Evolutionary conservation across 495 filamentous ascomycete species (phyloP), one percentile per base, ranked within the genome.

Genomic region (Penicillium alfredii): DNA sequence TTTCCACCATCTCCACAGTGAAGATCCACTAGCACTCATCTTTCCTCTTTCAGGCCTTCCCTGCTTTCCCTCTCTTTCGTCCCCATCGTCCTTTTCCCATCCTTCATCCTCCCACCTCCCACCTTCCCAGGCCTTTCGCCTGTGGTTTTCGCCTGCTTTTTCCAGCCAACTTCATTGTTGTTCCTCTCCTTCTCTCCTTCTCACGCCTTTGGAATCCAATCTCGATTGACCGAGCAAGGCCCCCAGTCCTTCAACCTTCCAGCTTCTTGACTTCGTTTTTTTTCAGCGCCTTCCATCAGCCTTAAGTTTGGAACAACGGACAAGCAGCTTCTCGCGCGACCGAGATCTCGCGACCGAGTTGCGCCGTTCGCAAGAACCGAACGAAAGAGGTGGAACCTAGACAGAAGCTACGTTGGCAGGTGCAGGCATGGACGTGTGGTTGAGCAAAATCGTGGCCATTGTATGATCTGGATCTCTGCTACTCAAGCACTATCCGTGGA

Each of bases 401-500:
- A 48, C 19, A 54, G 33, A 24, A 47, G 31, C 39, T 42, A 46
- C 23, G 50, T 42, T 49, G 49, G 40, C 46, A 25, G 44, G 52
- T 44, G 60, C 45, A 63, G 65, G 65, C 64, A 69, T 69, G 63
- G 63, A 68, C 57, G 56, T 58, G 56, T 49, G 54, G 51, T 56
- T 65, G 55, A 64, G 60, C 50, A 34, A 45, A 47, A 27, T 58
- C 38, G 44, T 49, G 45, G 47, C 49, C 43, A 45, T 51, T 53
- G 49, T 56, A 38, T 57, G 46, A 61, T 43, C 54, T 50, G 53
- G 56, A 51, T 47, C 47, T 57, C 38, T 49, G 48, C 55, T 49
- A 30, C 20, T 35, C 23, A 14, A 51, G 49, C 38, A 48, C 50
- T 45, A 54, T 56, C 45, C 34, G 45, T 38, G 44, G 28, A 29